These are phyloP conservation scores for Acanthamoeba royreba DNA, from an alignment of 208 protist genomes.

Conservation along the genomic window DNA sequence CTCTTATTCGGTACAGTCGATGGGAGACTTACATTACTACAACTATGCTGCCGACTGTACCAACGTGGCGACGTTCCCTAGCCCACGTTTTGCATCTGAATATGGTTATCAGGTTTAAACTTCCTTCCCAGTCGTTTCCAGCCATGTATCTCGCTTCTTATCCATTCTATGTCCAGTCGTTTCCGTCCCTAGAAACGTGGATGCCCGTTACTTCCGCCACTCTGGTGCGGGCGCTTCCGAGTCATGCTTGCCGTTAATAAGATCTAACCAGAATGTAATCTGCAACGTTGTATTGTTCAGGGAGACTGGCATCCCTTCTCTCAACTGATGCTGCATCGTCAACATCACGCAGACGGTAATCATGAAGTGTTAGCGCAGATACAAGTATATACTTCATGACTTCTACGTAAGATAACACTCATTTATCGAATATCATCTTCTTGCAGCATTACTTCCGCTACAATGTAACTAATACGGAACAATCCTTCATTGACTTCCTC, in stretches of 20 bases:
- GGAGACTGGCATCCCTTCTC: background rate
- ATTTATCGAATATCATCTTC: background rate
- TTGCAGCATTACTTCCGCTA: slow-evolving; percentile 1
- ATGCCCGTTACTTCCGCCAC: background rate
- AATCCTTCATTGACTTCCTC: background rate
- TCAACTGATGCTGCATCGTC: background rate
- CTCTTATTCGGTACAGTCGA: background rate
- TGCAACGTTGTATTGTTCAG: background rate
- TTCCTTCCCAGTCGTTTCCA: too few relatives aligned
- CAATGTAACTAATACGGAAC: background rate
- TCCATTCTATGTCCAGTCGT: too few relatives aligned
- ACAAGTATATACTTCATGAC: background rate
- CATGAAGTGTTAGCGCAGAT: background rate
- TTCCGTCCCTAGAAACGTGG: background rate
- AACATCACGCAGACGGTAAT: background rate
- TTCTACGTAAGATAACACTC: background rate
- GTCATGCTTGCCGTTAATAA: background rate
- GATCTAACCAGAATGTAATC: too few relatives aligned
- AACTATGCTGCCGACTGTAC: slow-evolving; percentile 50
- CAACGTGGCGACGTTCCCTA: background rate
- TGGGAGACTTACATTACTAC: slow-evolving; percentile 70
- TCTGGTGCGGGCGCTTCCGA: background rate
- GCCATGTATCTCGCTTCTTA: too few relatives aligned
- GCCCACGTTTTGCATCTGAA: background rate
- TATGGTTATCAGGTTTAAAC: too few relatives aligned